A percentile compares a stretch with the other conserved stretches of the same genome.
These are phyloP conservation scores for Pouteria campechiana DNA, from an alignment of 179 eudicot genomes.

Conservation along the genomic window DNA sequence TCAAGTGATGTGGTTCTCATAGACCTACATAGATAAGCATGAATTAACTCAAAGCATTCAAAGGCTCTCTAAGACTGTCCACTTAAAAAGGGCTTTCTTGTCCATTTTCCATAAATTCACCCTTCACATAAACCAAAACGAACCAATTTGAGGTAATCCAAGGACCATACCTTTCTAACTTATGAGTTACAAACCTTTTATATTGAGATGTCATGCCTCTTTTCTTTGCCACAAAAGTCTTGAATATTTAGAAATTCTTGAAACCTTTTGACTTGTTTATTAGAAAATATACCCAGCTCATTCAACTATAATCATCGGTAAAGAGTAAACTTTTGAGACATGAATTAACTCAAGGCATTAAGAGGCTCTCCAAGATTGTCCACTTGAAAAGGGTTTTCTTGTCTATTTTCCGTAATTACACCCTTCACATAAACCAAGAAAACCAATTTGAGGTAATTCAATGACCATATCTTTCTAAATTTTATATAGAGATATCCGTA, in stretches of 20 bases:
- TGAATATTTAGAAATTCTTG: neutral
- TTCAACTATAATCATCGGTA: neutral
- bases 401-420: neutral
- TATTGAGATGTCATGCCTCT: too few relatives aligned
- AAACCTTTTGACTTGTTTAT: neutral
- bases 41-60: slow-evolving; percentile 1
- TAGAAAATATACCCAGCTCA: slow-evolving; percentile 8
- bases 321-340: neutral
- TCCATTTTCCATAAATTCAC: slow-evolving; percentile 2
- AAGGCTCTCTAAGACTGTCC: slow-evolving; percentile 5
- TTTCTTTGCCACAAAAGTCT: slow-evolving; percentile 5
- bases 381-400: neutral
- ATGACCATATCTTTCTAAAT: neutral
- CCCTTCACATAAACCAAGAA: neutral
- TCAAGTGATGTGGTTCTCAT: neutral
- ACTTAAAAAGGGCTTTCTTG: neutral
- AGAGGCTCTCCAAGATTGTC: neutral
- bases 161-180: slow-evolving; percentile 2
- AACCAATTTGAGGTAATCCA: slow-evolving; percentile 4
- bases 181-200: neutral
- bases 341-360: neutral
- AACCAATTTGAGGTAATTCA: neutral
- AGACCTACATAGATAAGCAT: slow-evolving; percentile 2
- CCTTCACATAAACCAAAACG: slow-evolving; percentile 5
- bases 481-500: neutral